phyloP scores from a whole-genome alignment of 2,329 filamentous ascomycete genomes.

The Penicillium paneum region DNA sequence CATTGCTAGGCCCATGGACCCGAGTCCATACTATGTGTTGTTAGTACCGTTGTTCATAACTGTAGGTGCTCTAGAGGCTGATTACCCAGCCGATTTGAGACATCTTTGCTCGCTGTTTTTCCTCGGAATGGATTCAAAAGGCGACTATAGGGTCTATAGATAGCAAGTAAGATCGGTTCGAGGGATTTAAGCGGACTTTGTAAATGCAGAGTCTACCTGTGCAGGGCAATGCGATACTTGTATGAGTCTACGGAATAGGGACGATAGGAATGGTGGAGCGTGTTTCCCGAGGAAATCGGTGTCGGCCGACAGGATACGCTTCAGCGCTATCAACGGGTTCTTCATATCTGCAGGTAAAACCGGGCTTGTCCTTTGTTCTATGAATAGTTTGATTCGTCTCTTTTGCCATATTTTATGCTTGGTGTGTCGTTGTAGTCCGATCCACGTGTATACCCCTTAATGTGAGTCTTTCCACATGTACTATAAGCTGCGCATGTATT shows the following conservation, averaged over 20 bases:
- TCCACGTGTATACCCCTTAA: neutral
- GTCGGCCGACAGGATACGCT: constrained; percentile 22
- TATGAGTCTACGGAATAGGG: neutral
- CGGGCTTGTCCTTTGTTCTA: neutral
- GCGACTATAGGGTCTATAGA: neutral
- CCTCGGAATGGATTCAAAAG: neutral
- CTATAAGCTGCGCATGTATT: neutral
- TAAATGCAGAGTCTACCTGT: neutral
- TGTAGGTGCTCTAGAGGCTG: neutral
- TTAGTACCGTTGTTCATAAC: neutral
- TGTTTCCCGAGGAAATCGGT: constrained; percentile 26
- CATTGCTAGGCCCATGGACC: constrained; percentile 48
- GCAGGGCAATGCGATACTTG: neutral
- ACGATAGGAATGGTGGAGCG: constrained; percentile 12
- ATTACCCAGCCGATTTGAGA: constrained; percentile 38
- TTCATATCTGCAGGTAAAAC: neutral
- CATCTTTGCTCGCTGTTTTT: constrained; percentile 21
- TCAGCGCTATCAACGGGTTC: neutral
- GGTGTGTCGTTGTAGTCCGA: neutral
- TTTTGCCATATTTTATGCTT: neutral
- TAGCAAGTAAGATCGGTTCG: too few species aligned
- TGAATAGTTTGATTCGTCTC: neutral
- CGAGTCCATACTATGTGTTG: constrained; percentile 38
- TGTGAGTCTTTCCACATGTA: neutral
- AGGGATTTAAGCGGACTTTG: neutral